Percentiles rank a stretch among this genome's conserved stretches.
phyloP scores from a whole-genome alignment of 2,329 filamentous ascomycete species.

The Diplodia corticola region DNA sequence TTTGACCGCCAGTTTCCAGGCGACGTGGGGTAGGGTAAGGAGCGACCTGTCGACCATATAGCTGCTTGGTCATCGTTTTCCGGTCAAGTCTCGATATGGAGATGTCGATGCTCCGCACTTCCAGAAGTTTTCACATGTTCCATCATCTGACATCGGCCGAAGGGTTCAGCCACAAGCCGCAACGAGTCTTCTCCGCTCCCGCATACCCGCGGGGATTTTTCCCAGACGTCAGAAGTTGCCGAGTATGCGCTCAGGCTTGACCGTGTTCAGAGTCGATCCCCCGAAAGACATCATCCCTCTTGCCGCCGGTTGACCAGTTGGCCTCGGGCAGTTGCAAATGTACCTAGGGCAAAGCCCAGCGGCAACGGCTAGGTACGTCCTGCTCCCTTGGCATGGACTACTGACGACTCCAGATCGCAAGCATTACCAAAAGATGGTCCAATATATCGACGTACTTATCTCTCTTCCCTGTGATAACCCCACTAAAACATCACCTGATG shows the following conservation, averaged over 20 bases:
- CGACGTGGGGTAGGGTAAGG: neutral
- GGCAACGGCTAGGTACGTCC: neutral
- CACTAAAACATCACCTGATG: constrained; percentile 13
- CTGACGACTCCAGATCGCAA: neutral
- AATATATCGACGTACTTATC: neutral
- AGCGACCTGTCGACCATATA: neutral
- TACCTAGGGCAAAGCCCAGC: too few species aligned
- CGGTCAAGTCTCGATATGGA: neutral
- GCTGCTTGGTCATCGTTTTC: neutral
- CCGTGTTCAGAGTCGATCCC: neutral
- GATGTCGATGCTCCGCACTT: neutral
- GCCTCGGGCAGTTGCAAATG: neutral
- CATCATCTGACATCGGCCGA: neutral
- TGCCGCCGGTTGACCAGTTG: neutral
- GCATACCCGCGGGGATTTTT: constrained; percentile 4
- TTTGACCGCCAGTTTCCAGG: neutral
- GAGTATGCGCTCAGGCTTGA: neutral
- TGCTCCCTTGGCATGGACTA: neutral
- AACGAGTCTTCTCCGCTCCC: neutral
- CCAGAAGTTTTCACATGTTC: constrained; percentile 1
- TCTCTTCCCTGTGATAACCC: neutral
- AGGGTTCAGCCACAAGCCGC: neutral
- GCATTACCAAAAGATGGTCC: neutral
- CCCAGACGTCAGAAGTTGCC: constrained; percentile 8
- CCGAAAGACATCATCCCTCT: neutral